Evolutionary conservation across 2,329 filamentous ascomycete species (phyloP), one percentile per base, ranked within the genome.

Genomic region (Fusarium sp.): DNA sequence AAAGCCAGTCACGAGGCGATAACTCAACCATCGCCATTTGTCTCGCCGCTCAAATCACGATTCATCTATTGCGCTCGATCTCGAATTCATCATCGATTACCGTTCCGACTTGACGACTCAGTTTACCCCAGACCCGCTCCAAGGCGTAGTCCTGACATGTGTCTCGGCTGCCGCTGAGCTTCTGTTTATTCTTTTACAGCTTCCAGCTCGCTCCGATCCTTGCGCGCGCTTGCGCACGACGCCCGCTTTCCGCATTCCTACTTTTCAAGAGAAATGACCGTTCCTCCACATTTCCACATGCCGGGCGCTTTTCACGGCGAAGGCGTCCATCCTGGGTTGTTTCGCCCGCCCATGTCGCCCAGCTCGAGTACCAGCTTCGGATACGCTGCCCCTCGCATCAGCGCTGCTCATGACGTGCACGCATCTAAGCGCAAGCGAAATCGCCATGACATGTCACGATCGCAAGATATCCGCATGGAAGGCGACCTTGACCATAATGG

Each of bases 391-490:
- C 69, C 76, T 38, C 68, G 63, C 35, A 61, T 75, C 50, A 65
- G 76, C 27, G 70, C 77, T 27, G 65, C 68, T 25, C 65, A 74
- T 52, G 75, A 79, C 25, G 69, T 76, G 8, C 75, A 74, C 30
- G 63, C 76, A 72, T 59, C 83, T 8, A 89, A 88, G 78, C 84
- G 88, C 32, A 90, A 90, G 77, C 84, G 86, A 25, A 72, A 71
- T 65, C 80, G 80, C 66, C 77, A 82, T 66, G 79, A 78, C 27
- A 75, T 78, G 60, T 79, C 76, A 15, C 76, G 74, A 52, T 77
- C 76, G 33, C 76, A 77, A 22, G 76, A 78, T 52, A 68, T 78
- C 45, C 70, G 57, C 37, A 52, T 68, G 43, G 72, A 75, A 20
- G 66, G 74, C 63, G 77, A 77, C 22, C 22, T 70, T 4, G 68